phyloP scores from a whole-genome alignment of 352 stramenopile species.

The Peronospora destructor region DNA sequence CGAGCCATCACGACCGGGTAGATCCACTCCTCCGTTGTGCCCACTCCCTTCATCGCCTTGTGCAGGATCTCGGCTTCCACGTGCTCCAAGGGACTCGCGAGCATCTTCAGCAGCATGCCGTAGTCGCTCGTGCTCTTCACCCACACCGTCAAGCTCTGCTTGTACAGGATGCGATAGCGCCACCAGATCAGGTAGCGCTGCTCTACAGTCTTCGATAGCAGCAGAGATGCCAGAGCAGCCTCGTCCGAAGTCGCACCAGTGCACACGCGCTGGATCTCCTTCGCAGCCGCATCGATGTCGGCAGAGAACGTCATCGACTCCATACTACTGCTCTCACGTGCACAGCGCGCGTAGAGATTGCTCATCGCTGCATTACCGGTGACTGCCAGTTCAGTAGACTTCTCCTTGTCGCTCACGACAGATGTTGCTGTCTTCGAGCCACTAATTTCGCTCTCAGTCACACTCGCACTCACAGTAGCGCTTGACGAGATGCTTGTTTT shows the following conservation, averaged over 20 bases:
- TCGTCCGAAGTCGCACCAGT: constrained; percentile 9
- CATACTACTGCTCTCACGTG: neutral
- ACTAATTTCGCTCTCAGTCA: no score
- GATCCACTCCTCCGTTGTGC: constrained; percentile 55
- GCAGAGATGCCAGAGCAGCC: constrained; percentile 12
- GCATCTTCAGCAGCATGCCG: constrained; percentile 57
- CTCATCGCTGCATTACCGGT: no score
- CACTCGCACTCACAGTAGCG: neutral
- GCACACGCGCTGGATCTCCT: constrained; percentile 33
- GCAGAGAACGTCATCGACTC: constrained; percentile 17
- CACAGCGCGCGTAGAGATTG: no score
- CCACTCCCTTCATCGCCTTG: constrained; percentile 64
- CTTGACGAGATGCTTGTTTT: constrained; percentile 8
- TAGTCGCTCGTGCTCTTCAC: constrained; percentile 48
- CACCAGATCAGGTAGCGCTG: constrained; percentile 26
- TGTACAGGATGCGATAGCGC: constrained; percentile 39
- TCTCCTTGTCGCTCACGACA: neutral
- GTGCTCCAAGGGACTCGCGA: constrained; percentile 62
- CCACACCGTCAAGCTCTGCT: constrained; percentile 49
- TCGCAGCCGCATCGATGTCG: constrained; percentile 31
- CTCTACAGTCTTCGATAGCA: constrained; percentile 17
- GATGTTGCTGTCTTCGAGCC: neutral
- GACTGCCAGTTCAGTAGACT: no score
- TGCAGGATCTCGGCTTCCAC: constrained; percentile 55
- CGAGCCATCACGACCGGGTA: constrained; percentile 57